Conservation (phyloP, 192 early-diverging fungal species). For the Rhizophagus sp. region DNA sequence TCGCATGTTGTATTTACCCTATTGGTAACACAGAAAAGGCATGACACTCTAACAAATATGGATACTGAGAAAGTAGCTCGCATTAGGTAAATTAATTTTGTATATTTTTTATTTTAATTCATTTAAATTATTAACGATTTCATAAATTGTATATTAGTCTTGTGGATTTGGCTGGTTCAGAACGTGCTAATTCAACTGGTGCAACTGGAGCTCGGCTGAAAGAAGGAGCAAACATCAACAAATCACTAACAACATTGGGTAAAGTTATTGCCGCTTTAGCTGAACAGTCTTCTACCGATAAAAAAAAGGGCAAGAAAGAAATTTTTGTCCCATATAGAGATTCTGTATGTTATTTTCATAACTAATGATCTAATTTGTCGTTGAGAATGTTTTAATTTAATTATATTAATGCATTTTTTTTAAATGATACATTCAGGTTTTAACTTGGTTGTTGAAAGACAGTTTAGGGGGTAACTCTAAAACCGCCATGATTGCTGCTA, state of each 20-base stretch:
- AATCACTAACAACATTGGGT: constrained; percentile 85
- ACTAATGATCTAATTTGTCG: not conserved
- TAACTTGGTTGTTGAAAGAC: constrained; percentile 85
- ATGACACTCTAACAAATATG: constrained; percentile 50
- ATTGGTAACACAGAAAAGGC: constrained; percentile 65
- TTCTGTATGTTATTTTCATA: constrained; percentile 57
- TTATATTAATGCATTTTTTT: not conserved
- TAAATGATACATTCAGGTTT: constrained; percentile 43
- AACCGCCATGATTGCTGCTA: constrained; percentile 78
- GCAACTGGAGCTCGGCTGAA: constrained; percentile 82
- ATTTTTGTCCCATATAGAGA: constrained; percentile 90
- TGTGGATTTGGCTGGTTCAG: constrained; percentile 93
- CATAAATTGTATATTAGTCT: constrained; percentile 48
- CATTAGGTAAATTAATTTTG: constrained; percentile 50
- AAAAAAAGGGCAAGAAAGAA: constrained; percentile 42
- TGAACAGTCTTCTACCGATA: constrained; percentile 54
- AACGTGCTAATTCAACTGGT: constrained; percentile 84
- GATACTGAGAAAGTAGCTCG: constrained; percentile 75
- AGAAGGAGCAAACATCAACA: constrained; percentile 96
- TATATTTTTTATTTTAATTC: not conserved
- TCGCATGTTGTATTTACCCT: constrained; percentile 87
- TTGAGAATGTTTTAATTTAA: not conserved
- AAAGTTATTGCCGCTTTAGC: constrained; percentile 93
- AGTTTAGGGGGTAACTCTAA: constrained; percentile 84
- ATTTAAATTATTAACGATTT: not conserved